Conservation (phyloP, 306 rosid species). For the Leucaena leucocephala region DNA sequence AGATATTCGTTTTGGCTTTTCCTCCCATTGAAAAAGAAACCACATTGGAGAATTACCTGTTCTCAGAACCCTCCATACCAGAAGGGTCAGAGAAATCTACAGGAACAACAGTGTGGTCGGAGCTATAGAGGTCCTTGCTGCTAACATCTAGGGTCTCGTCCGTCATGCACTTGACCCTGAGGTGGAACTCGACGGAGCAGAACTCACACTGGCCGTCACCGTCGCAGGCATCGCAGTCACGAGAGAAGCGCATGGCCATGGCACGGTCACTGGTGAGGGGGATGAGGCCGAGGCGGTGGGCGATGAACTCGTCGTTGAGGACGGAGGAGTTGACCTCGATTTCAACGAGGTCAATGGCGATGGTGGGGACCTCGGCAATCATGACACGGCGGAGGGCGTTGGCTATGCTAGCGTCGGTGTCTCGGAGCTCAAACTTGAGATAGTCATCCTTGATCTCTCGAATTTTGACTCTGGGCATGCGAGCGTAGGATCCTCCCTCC, state of each 20-base stretch:
- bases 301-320: conserved; percentile 93
- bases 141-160: conserved; percentile 89
- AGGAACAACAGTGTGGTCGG: conserved; percentile 92
- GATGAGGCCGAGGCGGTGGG: conserved; percentile 91
- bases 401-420: conserved; percentile 86
- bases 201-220: conserved; percentile 98
- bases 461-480: conserved; percentile 83
- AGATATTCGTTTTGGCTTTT: too few relatives aligned
- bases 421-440: conserved; percentile 80
- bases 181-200: conserved; percentile 97
- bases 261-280: conserved; percentile 90
- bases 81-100: conserved; percentile 75
- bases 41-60: conserved; percentile 44
- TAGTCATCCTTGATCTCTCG: conserved; percentile 81
- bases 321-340: conserved; percentile 95
- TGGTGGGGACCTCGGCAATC: conserved; percentile 93
- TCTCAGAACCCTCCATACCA: conserved; percentile 51
- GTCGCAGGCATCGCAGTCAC: conserved; percentile 98
- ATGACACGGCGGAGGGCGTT: conserved; percentile 97
- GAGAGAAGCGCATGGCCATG: conserved; percentile 97
- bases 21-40: not conserved
- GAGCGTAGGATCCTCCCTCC: conserved; percentile 82
- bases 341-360: conserved; percentile 93
- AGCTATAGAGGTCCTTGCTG: conserved; percentile 78
- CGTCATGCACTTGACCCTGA: conserved; percentile 71